Percentiles rank a stretch among this genome's conserved stretches.
phyloP scores from a whole-genome alignment of 805 yeast genomes.

The Wickerhamiella galacta region DNA sequence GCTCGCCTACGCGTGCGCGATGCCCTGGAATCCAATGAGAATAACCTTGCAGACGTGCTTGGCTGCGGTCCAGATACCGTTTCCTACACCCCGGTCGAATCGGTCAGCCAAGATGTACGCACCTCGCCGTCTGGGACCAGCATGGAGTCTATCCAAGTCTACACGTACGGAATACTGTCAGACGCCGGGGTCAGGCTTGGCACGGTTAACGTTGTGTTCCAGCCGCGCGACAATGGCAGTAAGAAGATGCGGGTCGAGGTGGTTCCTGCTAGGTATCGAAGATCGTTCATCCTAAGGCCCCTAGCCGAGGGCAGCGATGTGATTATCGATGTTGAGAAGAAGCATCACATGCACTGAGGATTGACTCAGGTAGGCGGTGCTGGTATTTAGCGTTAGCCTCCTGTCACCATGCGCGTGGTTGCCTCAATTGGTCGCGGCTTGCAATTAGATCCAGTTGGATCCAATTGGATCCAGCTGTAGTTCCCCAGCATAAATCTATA shows the following conservation, averaged over 20 bases:
- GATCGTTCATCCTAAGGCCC: neutral
- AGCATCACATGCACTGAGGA: neutral
- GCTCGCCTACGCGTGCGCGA: slow-evolving; percentile 4
- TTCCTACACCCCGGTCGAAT: slow-evolving; percentile 2
- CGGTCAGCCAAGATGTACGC: slow-evolving; percentile 4
- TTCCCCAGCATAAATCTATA: too few relatives aligned
- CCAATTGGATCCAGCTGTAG: too few relatives aligned
- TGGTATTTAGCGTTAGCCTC: too few relatives aligned
- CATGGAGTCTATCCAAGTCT: neutral
- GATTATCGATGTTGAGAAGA: neutral
- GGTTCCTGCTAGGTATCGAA: neutral
- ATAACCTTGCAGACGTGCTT: neutral
- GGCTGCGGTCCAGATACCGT: neutral
- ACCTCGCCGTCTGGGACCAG: slow-evolving; percentile 1
- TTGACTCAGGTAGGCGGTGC: too few relatives aligned
- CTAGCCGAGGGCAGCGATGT: neutral
- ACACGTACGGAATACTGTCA: slow-evolving; percentile 2
- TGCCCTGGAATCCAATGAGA: slow-evolving; percentile 5
- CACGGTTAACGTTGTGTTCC: slow-evolving; percentile 3
- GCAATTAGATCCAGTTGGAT: too few relatives aligned
- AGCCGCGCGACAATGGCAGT: neutral
- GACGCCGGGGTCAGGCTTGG: slow-evolving; percentile 1
- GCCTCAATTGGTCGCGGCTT: too few relatives aligned
- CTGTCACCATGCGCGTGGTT: too few relatives aligned
- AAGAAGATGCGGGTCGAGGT: slow-evolving; percentile 1